These are phyloP conservation scores for Codiaeum variegatum DNA, from an alignment of 441 rosid genomes.

Conservation along the genomic window DNA sequence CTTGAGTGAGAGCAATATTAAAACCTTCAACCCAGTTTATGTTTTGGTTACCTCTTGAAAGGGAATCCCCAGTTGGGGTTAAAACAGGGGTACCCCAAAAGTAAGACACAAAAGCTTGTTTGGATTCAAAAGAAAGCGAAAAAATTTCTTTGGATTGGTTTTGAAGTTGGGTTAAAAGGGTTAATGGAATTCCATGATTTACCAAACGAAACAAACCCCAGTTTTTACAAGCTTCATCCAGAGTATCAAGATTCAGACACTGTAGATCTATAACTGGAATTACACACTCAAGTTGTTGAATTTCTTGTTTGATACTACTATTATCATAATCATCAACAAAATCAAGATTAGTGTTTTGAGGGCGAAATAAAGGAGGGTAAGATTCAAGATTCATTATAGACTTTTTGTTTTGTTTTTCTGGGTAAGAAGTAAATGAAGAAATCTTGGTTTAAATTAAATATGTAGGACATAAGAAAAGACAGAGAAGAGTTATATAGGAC, in stretches of 20 bases:
- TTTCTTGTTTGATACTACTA: not conserved
- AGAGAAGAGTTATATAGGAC: not conserved
- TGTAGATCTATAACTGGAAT: slow-evolving; percentile 50
- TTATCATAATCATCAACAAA: not conserved
- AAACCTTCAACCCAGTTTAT: slow-evolving; percentile 62
- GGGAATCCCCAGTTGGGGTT: slow-evolving; percentile 44
- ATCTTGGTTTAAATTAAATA: not conserved
- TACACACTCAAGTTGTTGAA: slow-evolving; percentile 14
- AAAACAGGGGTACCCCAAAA: slow-evolving; percentile 73
- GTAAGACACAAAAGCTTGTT: slow-evolving; percentile 48
- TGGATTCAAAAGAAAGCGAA: slow-evolving; percentile 47
- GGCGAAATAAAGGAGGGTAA: slow-evolving; percentile 55
- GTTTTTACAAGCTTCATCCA: slow-evolving; percentile 48
- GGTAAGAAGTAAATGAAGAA: not conserved
- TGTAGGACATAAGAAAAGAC: not conserved
- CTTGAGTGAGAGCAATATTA: slow-evolving; percentile 43
- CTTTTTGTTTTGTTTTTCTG: not conserved
- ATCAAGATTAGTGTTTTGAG: not conserved
- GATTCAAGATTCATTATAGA: slow-evolving; percentile 38
- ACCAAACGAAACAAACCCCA: slow-evolving; percentile 74
- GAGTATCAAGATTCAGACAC: slow-evolving; percentile 34
- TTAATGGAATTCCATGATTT: slow-evolving; percentile 59
- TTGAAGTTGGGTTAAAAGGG: slow-evolving; percentile 36
- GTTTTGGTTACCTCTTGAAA: slow-evolving; percentile 28
- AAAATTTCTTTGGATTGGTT: slow-evolving; percentile 39